Percentiles rank a stretch among this genome's conserved stretches.
Evolutionary conservation across 2,329 filamentous ascomycete species (phyloP).

Genomic region (Paecilomyces formosus): DNA sequence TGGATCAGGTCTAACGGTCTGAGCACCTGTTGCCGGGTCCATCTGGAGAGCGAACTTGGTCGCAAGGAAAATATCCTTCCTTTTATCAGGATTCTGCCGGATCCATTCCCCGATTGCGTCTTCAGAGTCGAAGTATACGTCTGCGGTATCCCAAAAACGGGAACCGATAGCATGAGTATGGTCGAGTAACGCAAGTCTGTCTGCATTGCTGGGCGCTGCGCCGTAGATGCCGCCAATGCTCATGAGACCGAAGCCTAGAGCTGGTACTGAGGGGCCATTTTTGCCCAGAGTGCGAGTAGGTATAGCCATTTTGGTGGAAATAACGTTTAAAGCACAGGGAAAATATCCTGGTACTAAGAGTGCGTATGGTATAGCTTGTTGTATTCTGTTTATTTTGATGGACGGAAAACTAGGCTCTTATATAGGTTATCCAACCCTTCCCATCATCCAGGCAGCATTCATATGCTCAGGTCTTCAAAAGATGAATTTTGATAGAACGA

Average conservation of each 20-base stretch:
- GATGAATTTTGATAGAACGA: too few relatives aligned
- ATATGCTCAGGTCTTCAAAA: too few relatives aligned
- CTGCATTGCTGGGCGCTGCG: conserved; percentile 6
- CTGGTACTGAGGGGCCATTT: conserved; percentile 13
- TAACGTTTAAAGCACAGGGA: too few relatives aligned
- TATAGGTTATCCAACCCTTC: too few relatives aligned
- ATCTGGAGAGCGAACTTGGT: conserved; percentile 29
- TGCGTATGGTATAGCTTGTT: too few relatives aligned
- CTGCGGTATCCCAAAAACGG: conserved; percentile 26
- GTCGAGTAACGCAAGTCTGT: conserved; percentile 16
- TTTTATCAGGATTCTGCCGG: conserved; percentile 25
- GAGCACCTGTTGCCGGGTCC: conserved; percentile 8
- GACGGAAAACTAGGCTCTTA: too few relatives aligned
- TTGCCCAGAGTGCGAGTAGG: conserved; percentile 10
- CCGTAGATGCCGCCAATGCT: conserved; percentile 15
- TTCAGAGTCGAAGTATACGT: conserved; percentile 24
- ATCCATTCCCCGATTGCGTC: conserved; percentile 32
- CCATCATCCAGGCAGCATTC: too few relatives aligned
- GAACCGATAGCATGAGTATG: conserved; percentile 22
- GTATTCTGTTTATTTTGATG: too few relatives aligned
- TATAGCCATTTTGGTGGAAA: not conserved
- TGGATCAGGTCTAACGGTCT: conserved; percentile 24
- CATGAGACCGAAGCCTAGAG: conserved; percentile 18
- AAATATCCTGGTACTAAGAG: too few relatives aligned
- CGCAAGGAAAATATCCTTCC: conserved; percentile 34